These are phyloP conservation scores for Penicillium taxi DNA, from an alignment of 495 filamentous ascomycete species.

Conservation along the genomic window DNA sequence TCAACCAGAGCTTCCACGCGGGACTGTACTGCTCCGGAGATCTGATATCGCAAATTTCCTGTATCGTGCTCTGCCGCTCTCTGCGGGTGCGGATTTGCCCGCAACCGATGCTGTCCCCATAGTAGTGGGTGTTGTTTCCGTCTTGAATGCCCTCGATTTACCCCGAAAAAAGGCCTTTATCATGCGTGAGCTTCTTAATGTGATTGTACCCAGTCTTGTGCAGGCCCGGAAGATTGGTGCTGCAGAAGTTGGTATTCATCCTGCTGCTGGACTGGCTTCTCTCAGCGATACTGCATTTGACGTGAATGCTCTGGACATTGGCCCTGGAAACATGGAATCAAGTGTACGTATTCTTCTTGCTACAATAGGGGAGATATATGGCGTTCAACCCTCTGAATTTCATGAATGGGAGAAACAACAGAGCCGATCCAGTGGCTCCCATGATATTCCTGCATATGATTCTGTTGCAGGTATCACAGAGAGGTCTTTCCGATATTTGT, in stretches of 20 bases:
- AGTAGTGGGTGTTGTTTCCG: conserved; percentile 76
- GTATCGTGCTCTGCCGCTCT: conserved; percentile 63
- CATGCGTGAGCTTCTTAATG: conserved; percentile 71
- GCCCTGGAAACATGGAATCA: conserved; percentile 65
- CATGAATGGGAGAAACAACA: conserved; percentile 29
- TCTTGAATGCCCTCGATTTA: conserved; percentile 66
- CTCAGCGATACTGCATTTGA: conserved; percentile 45
- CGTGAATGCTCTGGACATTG: conserved; percentile 62
- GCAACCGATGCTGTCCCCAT: conserved; percentile 66
- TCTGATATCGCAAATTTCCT: conserved; percentile 62
- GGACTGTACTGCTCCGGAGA: conserved; percentile 38
- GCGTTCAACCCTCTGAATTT: conserved; percentile 37
- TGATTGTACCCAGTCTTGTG: conserved; percentile 76
- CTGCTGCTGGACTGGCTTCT: conserved; percentile 72
- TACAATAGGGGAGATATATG: conserved; percentile 44
- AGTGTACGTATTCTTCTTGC: conserved; percentile 56
- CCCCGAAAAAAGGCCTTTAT: conserved; percentile 83
- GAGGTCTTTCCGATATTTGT: conserved; percentile 34
- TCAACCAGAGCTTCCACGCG: conserved; percentile 36
- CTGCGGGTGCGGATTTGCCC: conserved; percentile 49
- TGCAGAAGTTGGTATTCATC: conserved; percentile 90
- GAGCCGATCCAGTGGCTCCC: conserved; percentile 13
- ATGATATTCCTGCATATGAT: conserved; percentile 28
- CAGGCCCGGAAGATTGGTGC: conserved; percentile 87
- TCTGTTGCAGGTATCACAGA: conserved; percentile 37